Evolutionary conservation across 2,329 filamentous ascomycete species (phyloP), one percentile per base, ranked within the genome.

Genomic region (Exophiala bonariae): DNA sequence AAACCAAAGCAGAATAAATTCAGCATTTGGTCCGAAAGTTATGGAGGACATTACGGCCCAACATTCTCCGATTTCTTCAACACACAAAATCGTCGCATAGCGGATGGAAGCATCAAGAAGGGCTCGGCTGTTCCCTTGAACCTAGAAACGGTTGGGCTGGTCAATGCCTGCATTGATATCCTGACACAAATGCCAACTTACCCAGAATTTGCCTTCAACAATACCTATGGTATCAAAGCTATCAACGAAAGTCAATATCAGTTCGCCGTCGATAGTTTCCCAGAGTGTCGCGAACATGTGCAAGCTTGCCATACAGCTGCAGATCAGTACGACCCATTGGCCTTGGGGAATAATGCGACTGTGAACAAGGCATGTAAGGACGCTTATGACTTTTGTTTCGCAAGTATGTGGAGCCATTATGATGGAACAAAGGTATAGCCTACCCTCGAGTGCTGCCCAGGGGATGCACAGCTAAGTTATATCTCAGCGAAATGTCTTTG

Each of bases 81-180:
- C 18, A 44, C 55, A 22, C 61, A 63, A 37, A 64, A 64, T 35
- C 16, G 38, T 14, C 37, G 32, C n/a, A 59, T 62, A 36, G 48
- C 40, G 13, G 52, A 50, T 33, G 52, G 53, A n/a, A 44, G 51
- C 5, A 39, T 59, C 14, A 45, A 45, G 3, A 52, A 49, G 10
- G 23, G 6, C 11, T 51, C 54, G 5, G 48, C 50, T 16, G 52
- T 54, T 28, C 22, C 48, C n/a, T 44, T 64, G 17, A 42, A 59
- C 19, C 47, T 75, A 3, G 70, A 75, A 46, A 75, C 74, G 0
- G 60, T 77, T 1, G 61, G 74, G 0, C 71, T 78, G 49, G 67
- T 76, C 47, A 77, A 75, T 43, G 71, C 69, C 33, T 74, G 72
- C 52, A 63, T 76, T 19, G 75, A 77, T 47, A 61, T 65, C n/a